These are phyloP conservation scores for Xerocomellus chrysenteron DNA, from an alignment of 768 basidiomycete genomes.

Conservation along the genomic window DNA sequence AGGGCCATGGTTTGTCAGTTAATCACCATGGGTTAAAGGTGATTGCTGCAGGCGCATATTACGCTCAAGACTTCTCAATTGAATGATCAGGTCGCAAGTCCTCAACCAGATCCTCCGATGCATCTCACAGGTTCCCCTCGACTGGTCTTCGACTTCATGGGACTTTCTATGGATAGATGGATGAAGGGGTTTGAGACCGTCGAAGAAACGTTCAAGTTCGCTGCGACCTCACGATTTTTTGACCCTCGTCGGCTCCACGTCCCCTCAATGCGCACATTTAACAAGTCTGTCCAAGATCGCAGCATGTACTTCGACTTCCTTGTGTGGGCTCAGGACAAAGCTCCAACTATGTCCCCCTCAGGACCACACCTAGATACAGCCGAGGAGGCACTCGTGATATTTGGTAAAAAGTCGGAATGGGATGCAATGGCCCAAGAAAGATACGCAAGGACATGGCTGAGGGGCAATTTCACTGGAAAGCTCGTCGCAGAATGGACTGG, in stretches of 20 bases:
- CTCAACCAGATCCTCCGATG: slow-evolving; percentile 39
- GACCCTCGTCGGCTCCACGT: slow-evolving; percentile 38
- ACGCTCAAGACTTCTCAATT: slow-evolving; percentile 13
- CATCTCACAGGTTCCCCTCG: slow-evolving; percentile 50
- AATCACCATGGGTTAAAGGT: slow-evolving; percentile 63
- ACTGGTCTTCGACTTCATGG: slow-evolving; percentile 55
- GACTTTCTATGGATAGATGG: slow-evolving; percentile 53
- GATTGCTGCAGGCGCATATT: not conserved
- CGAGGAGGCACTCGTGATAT: slow-evolving; percentile 51
- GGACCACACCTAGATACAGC: slow-evolving; percentile 20
- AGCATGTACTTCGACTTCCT: slow-evolving; percentile 62
- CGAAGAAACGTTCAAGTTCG: slow-evolving; percentile 58
- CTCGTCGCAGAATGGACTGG: slow-evolving; percentile 56
- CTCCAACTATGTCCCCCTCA: slow-evolving; percentile 10
- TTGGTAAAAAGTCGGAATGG: slow-evolving; percentile 50
- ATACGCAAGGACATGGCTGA: slow-evolving; percentile 34
- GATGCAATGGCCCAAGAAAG: slow-evolving; percentile 36
- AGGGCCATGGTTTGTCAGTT: slow-evolving; percentile 49
- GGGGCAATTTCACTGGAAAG: slow-evolving; percentile 47
- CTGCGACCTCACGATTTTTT: slow-evolving; percentile 53
- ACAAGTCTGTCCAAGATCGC: slow-evolving; percentile 46
- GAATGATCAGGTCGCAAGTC: slow-evolving; percentile 27
- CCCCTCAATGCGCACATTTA: slow-evolving; percentile 35
- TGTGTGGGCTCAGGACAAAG: slow-evolving; percentile 41
- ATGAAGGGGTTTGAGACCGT: slow-evolving; percentile 53